Conservation (phyloP, 805 yeast genomes). For the Ogataea parapolymorpha region DNA sequence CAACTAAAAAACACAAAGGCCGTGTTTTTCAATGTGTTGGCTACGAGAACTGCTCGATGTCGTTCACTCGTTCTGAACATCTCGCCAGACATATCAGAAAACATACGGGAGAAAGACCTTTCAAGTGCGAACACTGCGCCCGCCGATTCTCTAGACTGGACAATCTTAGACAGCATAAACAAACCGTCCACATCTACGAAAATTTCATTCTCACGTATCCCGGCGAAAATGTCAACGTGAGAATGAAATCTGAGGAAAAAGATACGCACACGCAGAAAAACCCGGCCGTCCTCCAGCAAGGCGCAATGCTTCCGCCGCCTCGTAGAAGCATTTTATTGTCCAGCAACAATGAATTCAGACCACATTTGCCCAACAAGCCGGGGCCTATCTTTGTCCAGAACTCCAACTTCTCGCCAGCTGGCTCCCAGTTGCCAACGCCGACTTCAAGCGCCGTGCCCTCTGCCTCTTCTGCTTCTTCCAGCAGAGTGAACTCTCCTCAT, state of each 20-base stretch:
- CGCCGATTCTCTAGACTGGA: conserved; percentile 81
- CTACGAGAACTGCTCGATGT: conserved; percentile 81
- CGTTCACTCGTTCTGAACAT: conserved; percentile 89
- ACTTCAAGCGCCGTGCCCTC: conserved; percentile 17
- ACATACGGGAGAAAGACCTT: conserved; percentile 94
- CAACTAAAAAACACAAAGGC: conserved; percentile 42
- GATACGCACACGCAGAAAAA: conserved; percentile 11
- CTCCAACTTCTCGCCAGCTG: conserved; percentile 18
- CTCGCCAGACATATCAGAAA: conserved; percentile 88
- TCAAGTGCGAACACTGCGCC: conserved; percentile 77
- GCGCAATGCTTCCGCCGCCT: conserved; percentile 32
- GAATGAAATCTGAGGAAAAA: conserved; percentile 22
- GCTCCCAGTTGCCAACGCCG: conserved; percentile 20
- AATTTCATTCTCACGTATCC: conserved; percentile 33
- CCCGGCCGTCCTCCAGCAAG: conserved; percentile 22
- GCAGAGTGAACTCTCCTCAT: conserved; percentile 18
- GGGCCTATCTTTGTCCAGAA: conserved; percentile 29
- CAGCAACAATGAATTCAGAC: conserved; percentile 27
- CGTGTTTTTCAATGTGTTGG: conserved; percentile 82
- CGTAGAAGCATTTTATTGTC: conserved; percentile 19
- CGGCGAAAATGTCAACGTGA: conserved; percentile 31
- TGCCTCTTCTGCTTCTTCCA: conserved; percentile 12
- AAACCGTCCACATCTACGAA: conserved; percentile 70
- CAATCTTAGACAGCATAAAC: conserved; percentile 87
- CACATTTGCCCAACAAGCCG: conserved; percentile 30